phyloP scores from a whole-genome alignment of 805 yeast genomes.

The Lipomyces sp. region DNA sequence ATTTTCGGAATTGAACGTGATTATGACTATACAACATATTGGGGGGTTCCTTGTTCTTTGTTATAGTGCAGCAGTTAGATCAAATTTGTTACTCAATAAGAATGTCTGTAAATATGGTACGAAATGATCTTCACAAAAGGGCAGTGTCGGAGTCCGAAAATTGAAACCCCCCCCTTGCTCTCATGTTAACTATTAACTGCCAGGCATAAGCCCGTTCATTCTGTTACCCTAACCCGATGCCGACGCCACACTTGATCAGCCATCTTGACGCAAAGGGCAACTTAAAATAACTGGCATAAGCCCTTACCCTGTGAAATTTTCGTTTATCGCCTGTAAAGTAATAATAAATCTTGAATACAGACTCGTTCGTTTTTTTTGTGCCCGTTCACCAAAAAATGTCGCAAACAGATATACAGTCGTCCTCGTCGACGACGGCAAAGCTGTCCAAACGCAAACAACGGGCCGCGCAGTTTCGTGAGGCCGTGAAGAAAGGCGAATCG shows the following conservation, averaged over 20 bases:
- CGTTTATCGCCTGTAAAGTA: no score
- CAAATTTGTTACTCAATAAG: not conserved
- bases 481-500: conserved; percentile 24
- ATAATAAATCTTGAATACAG: no score
- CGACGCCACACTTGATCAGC: no score
- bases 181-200: no score
- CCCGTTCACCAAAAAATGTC: not conserved
- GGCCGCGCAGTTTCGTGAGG: conserved; percentile 35
- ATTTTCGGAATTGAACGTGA: not conserved
- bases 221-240: no score
- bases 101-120: not conserved
- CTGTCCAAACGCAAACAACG: conserved; percentile 43
- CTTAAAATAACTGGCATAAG: no score
- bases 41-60: not conserved
- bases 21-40: not conserved
- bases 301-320: no score
- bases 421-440: conserved; percentile 23
- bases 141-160: not conserved
- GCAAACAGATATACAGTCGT: not conserved
- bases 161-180: no score
- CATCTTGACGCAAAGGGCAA: no score
- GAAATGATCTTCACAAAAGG: not conserved
- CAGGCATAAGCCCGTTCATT: no score
- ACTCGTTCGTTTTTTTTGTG: not conserved
- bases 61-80: not conserved